These are phyloP conservation scores for Thalia dealbata DNA, from an alignment of 176 grass and related monocot genomes.

Conservation along the genomic window DNA sequence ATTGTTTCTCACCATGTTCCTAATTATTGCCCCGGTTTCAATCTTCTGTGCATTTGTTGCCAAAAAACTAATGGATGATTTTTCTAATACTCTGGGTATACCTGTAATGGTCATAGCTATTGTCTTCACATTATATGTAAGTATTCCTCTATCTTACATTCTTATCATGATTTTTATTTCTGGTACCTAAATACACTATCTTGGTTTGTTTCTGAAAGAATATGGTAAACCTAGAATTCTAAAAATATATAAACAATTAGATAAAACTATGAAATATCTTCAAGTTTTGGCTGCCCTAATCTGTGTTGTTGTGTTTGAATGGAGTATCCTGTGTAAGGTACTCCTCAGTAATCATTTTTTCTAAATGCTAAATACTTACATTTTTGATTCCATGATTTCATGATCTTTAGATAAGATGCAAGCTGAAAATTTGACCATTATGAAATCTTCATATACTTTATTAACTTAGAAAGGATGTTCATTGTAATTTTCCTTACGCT, in stretches of 20 bases:
- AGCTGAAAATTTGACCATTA: background rate
- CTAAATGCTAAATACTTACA: background rate
- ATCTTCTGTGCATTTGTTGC: slow-evolving; percentile 94
- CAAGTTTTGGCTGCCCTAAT: background rate
- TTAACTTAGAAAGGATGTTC: background rate
- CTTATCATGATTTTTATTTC: background rate
- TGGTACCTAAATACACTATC: background rate
- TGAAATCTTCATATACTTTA: background rate
- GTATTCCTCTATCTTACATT: slow-evolving; percentile 7
- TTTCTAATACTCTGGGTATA: slow-evolving; percentile 70
- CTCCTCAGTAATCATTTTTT: background rate
- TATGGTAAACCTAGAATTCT: too few relatives aligned
- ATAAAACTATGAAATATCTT: background rate
- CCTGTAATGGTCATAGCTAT: slow-evolving; percentile 71
- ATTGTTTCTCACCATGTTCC: slow-evolving; percentile 90
- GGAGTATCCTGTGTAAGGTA: background rate
- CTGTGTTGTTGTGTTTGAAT: too few relatives aligned
- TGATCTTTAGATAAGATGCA: background rate
- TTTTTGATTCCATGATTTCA: background rate
- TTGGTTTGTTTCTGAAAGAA: background rate
- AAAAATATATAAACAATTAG: background rate
- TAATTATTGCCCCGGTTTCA: slow-evolving; percentile 66
- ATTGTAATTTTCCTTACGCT: background rate
- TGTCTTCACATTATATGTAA: slow-evolving; percentile 86
- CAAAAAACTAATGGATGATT: slow-evolving; percentile 73